Base-by-base conservation (phyloP, 2,329 filamentous ascomycete species). In the Penicillium sp. region DNA sequence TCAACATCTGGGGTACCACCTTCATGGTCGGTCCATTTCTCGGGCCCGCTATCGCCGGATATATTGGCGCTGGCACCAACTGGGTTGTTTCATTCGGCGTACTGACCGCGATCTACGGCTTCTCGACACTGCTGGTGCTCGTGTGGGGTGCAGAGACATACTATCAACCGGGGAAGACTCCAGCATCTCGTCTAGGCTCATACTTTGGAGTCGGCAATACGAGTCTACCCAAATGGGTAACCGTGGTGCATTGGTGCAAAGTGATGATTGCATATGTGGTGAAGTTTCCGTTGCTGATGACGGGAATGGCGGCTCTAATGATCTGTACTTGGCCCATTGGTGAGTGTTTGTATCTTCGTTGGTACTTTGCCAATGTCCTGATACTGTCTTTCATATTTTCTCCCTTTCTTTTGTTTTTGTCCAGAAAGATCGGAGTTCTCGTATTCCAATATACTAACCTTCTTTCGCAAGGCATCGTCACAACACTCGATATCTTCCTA, bases 281-380 rank as follows among this genome's bases (percentile, higher is more conserved):
- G 53, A 63, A 64, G 42, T 50, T 63, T 11, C 62, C 64, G 0
- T 45, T 68, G 25, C 45, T 68, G 2, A 48, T 66, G 45, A 63
- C 58, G 5, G 63, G 62, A 45, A 36, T 69, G 32, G 57, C 64
- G 11, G 61, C 59, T n/a, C 55, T 69, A 58, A 61, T 69, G 11
- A 67, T 61, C 25, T 69, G 68, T 45, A 66, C 60, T 36, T 70
- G 66, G 67, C 66, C 67, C 0, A 69, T 70, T 46, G 66, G 66
- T 58, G 48, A 18, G 18, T 18, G 18, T 18, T 18, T 18, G 18
- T 18, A 18, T 18, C 18, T 18, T 18, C 3, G 18, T 18, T 18
- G 18, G 18, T 18, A 18, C 18, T 18, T 18, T 18, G 18, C 18
- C 2, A 18, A 18, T 18, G 18, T 18, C 18, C 18, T 18, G 18